Evolutionary conservation across 257 asterid genomes (phyloP).

Genomic region (Fraxinus anomala): DNA sequence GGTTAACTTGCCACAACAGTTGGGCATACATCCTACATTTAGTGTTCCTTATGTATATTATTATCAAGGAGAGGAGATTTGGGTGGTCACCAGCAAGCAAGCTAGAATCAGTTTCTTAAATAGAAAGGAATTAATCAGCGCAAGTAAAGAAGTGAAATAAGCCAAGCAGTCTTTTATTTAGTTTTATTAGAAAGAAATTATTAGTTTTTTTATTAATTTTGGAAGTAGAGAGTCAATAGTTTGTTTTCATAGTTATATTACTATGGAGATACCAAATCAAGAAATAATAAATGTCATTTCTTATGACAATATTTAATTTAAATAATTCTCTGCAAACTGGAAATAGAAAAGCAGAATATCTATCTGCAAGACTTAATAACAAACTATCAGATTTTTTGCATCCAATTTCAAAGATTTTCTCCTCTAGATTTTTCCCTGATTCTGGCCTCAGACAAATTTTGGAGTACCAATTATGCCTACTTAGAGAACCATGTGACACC

Average conservation of each 20-base stretch:
- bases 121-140: neutral
- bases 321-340: neutral
- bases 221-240: neutral
- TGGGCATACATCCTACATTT: no score
- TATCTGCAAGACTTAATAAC: neutral
- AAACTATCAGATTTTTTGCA: neutral
- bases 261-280: neutral
- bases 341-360: neutral
- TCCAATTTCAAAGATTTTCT: neutral
- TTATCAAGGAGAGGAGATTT: no score
- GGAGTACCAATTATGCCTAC: neutral
- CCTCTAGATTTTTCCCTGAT: neutral
- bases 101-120: neutral
- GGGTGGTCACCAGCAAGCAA: no score
- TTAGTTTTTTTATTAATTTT: neutral
- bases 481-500: neutral
- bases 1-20: neutral
- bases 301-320: no score
- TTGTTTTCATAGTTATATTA: neutral
- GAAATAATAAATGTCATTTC: neutral
- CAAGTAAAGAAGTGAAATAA: neutral
- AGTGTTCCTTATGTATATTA: no score
- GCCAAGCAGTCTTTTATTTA: neutral
- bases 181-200: neutral
- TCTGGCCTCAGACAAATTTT: neutral